Base-by-base conservation (phyloP, 2,329 filamentous ascomycete species). In the Aureobasidium sp. region DNA sequence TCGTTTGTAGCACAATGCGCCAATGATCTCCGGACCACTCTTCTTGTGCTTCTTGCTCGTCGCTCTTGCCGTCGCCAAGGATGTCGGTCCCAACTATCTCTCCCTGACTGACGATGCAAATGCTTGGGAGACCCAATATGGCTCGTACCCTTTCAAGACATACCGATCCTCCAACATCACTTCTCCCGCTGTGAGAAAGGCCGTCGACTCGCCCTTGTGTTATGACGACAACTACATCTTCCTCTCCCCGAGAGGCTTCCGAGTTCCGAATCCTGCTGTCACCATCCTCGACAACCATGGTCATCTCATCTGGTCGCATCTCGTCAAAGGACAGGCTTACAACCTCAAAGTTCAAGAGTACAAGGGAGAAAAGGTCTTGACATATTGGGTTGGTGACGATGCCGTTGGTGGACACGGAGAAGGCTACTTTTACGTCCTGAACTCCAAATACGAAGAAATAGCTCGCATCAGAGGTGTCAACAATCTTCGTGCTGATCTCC, bases 351-450 rank as follows among this genome's bases (percentile, higher is more conserved):
- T 78, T 1, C 76, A 81, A 65, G 65, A 68, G 8, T 81, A 76
- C 64, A 73, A 72, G 62, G 77, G 74, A 2, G 67, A 78, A 62
- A 66, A 70, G 9, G 80, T 79, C 67, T 66, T 81, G 54, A 79
- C 77, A 0, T 81, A 80, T 64, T 81, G 78, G 78, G 72, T 75
- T n/a, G 79, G 79, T 11, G 68, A 77, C 16, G 74, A 78, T 64
- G 73, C 76, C 36, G 74, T 76, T n/a, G 73, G 74, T 2, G 79
- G 77, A 2, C 76, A 80, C 66, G 78, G 79, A 2, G 72, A 75
- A 39, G 79, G 78, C 13, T 69, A 70, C 59, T 77, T 78, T 63
- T 75, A 78, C 62, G 78, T 82, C 67, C 66, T 72, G 21, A 70
- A 73, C 55, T 65, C 69, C 30, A 72, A 69, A 36, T 67, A 69